Percentiles rank a stretch among this genome's conserved stretches.
phyloP scores from a whole-genome alignment of 192 early-diverging fungal species.

The Coemansia sp. region DNA sequence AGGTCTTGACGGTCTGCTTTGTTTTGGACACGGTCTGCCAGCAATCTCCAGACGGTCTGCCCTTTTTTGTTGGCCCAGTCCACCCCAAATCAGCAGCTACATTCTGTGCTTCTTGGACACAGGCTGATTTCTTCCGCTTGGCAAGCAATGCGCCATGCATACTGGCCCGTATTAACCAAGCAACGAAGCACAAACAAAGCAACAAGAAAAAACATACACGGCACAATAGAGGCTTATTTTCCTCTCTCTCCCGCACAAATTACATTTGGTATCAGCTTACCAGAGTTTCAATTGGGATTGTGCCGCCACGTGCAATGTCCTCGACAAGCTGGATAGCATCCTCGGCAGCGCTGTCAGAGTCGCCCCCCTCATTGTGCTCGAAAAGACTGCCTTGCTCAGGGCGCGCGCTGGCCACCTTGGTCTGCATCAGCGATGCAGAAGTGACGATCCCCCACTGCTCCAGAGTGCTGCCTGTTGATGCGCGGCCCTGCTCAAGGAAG shows the following conservation, averaged over 20 bases:
- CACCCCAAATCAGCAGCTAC: too few relatives aligned
- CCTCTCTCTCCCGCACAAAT: background rate
- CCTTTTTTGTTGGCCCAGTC: background rate
- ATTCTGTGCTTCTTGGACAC: background rate
- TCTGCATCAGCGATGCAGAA: slow-evolving; percentile 7
- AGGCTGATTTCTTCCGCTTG: background rate
- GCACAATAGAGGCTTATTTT: background rate
- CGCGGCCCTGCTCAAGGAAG: slow-evolving; percentile 31
- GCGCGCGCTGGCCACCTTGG: slow-evolving; percentile 6
- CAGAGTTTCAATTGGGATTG: slow-evolving; percentile 21
- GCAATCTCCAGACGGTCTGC: background rate
- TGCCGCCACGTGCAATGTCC: slow-evolving; percentile 12
- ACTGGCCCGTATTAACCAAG: background rate
- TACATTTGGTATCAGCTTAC: slow-evolving; percentile 10
- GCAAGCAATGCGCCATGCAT: slow-evolving; percentile 9
- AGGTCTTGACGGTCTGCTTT: background rate
- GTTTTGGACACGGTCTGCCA: background rate
- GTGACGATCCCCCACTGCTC: slow-evolving; percentile 50
- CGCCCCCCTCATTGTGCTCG: slow-evolving; percentile 11
- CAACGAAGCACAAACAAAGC: background rate
- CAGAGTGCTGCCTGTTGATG: slow-evolving; percentile 28
- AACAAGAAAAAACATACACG: background rate
- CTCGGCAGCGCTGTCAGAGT: slow-evolving; percentile 9
- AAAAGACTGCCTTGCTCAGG: slow-evolving; percentile 9
- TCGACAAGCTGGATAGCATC: slow-evolving; percentile 18